These are phyloP conservation scores for Acorus gramineus DNA, from an alignment of 106 monocot genomes.

Conservation along the genomic window DNA sequence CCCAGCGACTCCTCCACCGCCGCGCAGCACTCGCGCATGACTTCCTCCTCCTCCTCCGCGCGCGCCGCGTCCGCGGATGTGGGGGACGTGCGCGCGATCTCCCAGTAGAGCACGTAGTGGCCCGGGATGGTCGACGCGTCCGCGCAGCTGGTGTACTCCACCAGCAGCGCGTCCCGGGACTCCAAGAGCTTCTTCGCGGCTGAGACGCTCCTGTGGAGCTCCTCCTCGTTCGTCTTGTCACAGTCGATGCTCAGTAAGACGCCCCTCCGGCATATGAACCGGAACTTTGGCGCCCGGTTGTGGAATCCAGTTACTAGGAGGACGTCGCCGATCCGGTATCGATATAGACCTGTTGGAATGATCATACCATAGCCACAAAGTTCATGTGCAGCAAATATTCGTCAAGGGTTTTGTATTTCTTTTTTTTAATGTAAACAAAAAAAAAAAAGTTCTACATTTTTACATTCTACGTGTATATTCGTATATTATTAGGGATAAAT, in stretches of 20 bases:
- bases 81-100: neutral
- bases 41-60: neutral
- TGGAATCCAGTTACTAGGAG: conserved; percentile 41
- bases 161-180: conserved; percentile 11
- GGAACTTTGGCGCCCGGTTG: conserved; percentile 42
- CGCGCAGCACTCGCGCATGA: conserved; percentile 4
- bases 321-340: conserved; percentile 57
- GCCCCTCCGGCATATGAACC: conserved; percentile 46
- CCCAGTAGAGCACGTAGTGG: conserved; percentile 17
- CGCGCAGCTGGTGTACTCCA: conserved; percentile 43
- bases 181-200: conserved; percentile 20
- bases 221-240: conserved; percentile 59
- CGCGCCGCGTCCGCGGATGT: neutral
- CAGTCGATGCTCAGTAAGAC: conserved; percentile 52
- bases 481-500: neutral
- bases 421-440: too few species aligned
- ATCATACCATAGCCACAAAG: too few species aligned
- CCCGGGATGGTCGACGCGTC: conserved; percentile 38
- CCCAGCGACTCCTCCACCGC: conserved; percentile 28
- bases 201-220: conserved; percentile 33
- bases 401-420: too few species aligned
- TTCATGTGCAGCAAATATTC: too few species aligned
- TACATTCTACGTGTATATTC: too few species aligned
- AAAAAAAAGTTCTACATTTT: too few species aligned
- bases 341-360: conserved; percentile 28